phyloP scores from a whole-genome alignment of 2,329 filamentous ascomycete genomes.

The Pestalotiopsis fici region DNA sequence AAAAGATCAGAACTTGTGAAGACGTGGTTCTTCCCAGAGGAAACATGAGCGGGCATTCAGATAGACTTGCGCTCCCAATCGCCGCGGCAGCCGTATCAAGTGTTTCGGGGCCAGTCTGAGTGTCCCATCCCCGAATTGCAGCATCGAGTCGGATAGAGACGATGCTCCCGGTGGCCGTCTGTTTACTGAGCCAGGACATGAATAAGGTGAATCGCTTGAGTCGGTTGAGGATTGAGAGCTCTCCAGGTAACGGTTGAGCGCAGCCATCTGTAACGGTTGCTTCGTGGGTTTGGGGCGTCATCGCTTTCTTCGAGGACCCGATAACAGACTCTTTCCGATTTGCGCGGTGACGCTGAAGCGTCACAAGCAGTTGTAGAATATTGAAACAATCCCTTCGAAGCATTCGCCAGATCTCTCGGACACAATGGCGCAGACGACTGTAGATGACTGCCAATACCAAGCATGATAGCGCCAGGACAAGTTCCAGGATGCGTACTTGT shows the following conservation, averaged over 20 bases:
- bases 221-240: neutral
- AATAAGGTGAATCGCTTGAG: slow-evolving; percentile 5
- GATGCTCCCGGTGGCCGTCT: neutral
- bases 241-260: neutral
- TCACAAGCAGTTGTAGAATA: neutral
- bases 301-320: neutral
- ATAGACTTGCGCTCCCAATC: neutral
- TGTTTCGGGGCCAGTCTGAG: neutral
- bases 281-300: neutral
- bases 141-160: slow-evolving; percentile 11
- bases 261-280: neutral
- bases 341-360: neutral
- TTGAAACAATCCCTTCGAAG: neutral
- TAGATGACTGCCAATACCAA: neutral
- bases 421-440: neutral
- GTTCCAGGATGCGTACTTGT: neutral
- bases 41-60: neutral
- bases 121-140: neutral
- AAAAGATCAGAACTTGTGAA: neutral
- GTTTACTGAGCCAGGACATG: slow-evolving; percentile 10
- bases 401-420: neutral
- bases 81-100: neutral
- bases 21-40: neutral
- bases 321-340: neutral
- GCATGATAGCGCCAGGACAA: neutral